Evolutionary conservation across 176 grass and related monocot species (phyloP), one percentile per base, ranked within the genome.

Genomic region (Echinochloa phyllopogon): DNA sequence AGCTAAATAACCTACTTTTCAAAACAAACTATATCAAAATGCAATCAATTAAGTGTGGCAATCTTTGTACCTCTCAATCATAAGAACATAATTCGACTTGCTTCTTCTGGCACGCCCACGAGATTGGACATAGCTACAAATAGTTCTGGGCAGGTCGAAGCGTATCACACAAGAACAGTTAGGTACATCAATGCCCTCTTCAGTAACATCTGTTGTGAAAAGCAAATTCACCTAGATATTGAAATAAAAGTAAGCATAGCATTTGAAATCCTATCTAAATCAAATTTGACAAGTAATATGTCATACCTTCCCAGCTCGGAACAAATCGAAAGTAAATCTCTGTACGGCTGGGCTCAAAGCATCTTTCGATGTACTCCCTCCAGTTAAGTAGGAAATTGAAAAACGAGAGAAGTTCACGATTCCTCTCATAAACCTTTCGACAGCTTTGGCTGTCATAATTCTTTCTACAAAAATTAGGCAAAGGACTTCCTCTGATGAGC

Each of bases 151-250:
- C 29, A 98, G 78, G 51, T 98, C 92, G n/a, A 95, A 98, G 53
- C 92, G 86, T 89, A 98, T 91, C 43, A 98, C 95, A 93, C 78
- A 95, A 56, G 95, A 98, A 81, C 95, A 98, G 68, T 93, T 92
- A 25, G 95, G 95, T 75, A 98, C 79, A 80, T 98, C 58, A 63
- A 93, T 85, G 20, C 95, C 95, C 86, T 98, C 95, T 92, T 98
- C 92, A 82, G 92, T 90, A 60, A 98, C 92, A 86, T 98, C 95
- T 83, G 95, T 98, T n/a, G 92, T 95, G 76, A 98, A 98, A 81
- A 98, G 63, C 42, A 98, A 82, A 76, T 98, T 94, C 62, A 95
- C 91, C 95, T 98, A 86, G 43, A 91, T 66, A 79, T 76, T 87
- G 79, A 62, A 24, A 50, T 65, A 49, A 56, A 74, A 43, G 23